A percentile compares a stretch with the other conserved stretches of the same genome.
phyloP scores from a whole-genome alignment of 1,284 basidiomycete species.

The Malassezia sp. region DNA sequence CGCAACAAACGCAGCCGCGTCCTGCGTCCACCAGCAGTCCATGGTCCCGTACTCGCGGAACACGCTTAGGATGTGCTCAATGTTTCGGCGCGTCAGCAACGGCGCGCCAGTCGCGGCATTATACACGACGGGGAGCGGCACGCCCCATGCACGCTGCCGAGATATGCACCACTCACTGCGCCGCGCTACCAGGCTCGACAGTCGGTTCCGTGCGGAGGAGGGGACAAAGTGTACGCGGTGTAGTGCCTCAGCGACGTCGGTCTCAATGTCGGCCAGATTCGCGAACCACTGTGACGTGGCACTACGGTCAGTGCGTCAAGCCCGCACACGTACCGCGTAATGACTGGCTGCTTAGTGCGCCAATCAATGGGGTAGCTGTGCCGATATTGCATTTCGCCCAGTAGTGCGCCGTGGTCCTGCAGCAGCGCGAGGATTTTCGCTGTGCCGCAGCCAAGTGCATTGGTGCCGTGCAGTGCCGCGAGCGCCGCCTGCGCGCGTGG shows the following conservation, averaged over 20 bases:
- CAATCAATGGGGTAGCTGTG: slow-evolving; percentile 96
- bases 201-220: slow-evolving; percentile 49
- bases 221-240: slow-evolving; percentile 68
- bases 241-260: slow-evolving; percentile 61
- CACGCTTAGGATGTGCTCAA: slow-evolving; percentile 67
- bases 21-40: slow-evolving; percentile 82
- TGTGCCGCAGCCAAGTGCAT: slow-evolving; percentile 63
- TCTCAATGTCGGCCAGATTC: slow-evolving; percentile 73
- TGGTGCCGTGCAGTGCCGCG: slow-evolving; percentile 56
- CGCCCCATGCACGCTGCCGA: slow-evolving; percentile 92
- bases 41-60: slow-evolving; percentile 60
- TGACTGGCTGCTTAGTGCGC: slow-evolving; percentile 85
- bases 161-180: slow-evolving; percentile 99
- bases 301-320: no score
- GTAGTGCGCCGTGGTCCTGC: slow-evolving; percentile 53
- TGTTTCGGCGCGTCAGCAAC: slow-evolving; percentile 58
- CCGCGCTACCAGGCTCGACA: slow-evolving; percentile 70
- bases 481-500: slow-evolving; percentile 46
- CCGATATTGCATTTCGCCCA: slow-evolving; percentile 58
- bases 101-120: slow-evolving; percentile 56
- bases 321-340: no score
- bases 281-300: slow-evolving; percentile 98
- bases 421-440: slow-evolving; percentile 55
- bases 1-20: slow-evolving; percentile 62
- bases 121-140: slow-evolving; percentile 84